phyloP scores from a whole-genome alignment of 176 grass and related monocot genomes.

The Puccinellia tenuiflora region DNA sequence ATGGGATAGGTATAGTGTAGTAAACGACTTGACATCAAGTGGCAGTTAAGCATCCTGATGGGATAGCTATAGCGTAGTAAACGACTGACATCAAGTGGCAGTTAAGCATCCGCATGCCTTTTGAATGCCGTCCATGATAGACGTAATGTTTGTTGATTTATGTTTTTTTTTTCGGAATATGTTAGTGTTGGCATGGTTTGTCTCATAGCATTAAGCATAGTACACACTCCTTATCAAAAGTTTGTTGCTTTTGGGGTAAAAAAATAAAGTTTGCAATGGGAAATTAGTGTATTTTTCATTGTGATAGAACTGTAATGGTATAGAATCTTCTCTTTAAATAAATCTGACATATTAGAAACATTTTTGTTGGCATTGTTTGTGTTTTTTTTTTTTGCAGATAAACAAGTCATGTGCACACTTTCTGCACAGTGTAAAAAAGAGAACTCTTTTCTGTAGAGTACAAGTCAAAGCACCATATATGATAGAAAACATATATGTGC shows the following conservation, averaged over 20 bases:
- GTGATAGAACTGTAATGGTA: neutral
- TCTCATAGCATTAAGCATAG: neutral
- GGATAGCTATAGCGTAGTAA: neutral
- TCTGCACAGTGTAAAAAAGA: neutral
- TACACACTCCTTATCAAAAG: neutral
- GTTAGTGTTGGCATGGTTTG: constrained; percentile 6
- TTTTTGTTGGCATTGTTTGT: neutral
- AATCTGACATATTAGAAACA: neutral
- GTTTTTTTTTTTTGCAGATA: neutral
- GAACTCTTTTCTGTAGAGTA: neutral
- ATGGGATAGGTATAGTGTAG: neutral
- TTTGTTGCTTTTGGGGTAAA: constrained; percentile 1
- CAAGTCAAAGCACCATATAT: too few species aligned
- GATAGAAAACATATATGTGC: too few species aligned
- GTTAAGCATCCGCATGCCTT: neutral
- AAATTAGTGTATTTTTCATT: neutral
- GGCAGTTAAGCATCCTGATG: neutral
- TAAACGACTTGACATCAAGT: neutral
- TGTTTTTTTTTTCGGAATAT: neutral
- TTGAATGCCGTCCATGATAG: neutral
- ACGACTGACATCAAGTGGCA: neutral
- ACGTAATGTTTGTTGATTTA: neutral
- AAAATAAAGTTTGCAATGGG: neutral
- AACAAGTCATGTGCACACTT: constrained; percentile 4
- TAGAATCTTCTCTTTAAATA: neutral